Base-by-base conservation (phyloP, 148 eudicot species). In the Heliosperma pusillum region DNA sequence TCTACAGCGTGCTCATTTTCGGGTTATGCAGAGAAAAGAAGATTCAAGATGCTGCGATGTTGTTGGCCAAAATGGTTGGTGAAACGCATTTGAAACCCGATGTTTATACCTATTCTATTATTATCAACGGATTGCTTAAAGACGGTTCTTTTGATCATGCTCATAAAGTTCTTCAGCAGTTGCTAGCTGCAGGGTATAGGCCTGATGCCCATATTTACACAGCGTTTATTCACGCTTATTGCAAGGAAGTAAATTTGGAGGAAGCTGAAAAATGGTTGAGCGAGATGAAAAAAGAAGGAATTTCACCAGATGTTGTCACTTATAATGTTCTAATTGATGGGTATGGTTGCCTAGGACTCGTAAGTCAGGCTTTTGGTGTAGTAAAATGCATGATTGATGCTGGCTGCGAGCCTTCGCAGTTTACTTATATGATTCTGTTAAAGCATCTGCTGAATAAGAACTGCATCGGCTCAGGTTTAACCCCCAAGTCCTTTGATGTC, bases 161-260 rank as follows among this genome's bases (percentile, higher is more conserved):
- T 78, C 65, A 86, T 76, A 83, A 80, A 61, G 42, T 87, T 63
- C 78, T 90, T 33, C 74, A 80, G 52, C 80, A 85, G 76, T 87
- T 93, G 93, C 74, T 83, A 62, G 75, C 88, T 57, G 77, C 75
- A 52, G 97, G 93, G 40, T 75, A 76, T 80, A 87, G 80, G 81
- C 93, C 98, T 59, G 98, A 93, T 77, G 89, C 85, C 33, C 90
- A 90, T 74, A 83, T 78, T 42, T 87, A 89, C 79, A 93, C 98
- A 76, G 76, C 87, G 4, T 89, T 89, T 86, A 83, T 90, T 61
- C 83, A 85, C 52, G 98, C 96, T 26, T 83, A 88, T 82, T 89
- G 87, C 82, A 88, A 71, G 76, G 81, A 74, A 74, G 93, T 89
- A 78, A 88, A 80, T 82, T 45, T 90, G 62, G 84, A 85, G 72